Base-by-base conservation (phyloP, 306 rosid species). In the Malus fusca region DNA sequence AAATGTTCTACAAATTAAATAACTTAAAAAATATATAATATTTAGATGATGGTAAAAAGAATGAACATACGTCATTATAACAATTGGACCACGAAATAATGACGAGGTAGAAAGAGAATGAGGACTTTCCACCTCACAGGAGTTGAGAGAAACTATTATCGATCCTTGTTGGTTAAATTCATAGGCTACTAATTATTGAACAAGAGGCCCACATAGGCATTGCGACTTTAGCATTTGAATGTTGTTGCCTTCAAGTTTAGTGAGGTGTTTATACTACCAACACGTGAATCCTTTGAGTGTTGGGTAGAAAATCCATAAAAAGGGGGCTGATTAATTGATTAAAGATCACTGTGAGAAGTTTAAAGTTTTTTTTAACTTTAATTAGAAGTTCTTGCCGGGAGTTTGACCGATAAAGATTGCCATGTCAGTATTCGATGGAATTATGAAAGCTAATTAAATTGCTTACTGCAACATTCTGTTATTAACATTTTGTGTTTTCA, bases 251-350 rank as follows among this genome's bases (percentile, higher is more conserved):
- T 69, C 88, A 87, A 88, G 83, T 82, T 72, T 66, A 82, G 63
- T 75, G 62, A 28, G 85, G 80, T 81, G 79, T 85, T 77, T 85
- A 58, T 81, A 80, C 89, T 17, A 75, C 56, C 56, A 68, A 72
- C 90, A 84, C 83, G 97, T 83, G 97, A 91, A 80, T 86, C 74
- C 86, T 74, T 72, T 81, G 69, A 78, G 62, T 37, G 75, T 75
- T 55, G 33, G 68, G 66, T 46, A 48, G 73, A 80, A 75, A 83
- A 52, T 78, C 80, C 82, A 82, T 14, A 69, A 68, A 82, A 53
- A 10, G 11, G 30, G 59, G 44, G 67, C 28, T 67, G 62, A 56
- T 56, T n/a, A 56, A 70, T 46, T 79, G 3, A 67, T 69, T 71
- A 40, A 72, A 35, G 42, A 72, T 60, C 22, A 72, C 72, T 23